phyloP scores from a whole-genome alignment of 352 stramenopile species.

The Phytophthora chlamydospora region DNA sequence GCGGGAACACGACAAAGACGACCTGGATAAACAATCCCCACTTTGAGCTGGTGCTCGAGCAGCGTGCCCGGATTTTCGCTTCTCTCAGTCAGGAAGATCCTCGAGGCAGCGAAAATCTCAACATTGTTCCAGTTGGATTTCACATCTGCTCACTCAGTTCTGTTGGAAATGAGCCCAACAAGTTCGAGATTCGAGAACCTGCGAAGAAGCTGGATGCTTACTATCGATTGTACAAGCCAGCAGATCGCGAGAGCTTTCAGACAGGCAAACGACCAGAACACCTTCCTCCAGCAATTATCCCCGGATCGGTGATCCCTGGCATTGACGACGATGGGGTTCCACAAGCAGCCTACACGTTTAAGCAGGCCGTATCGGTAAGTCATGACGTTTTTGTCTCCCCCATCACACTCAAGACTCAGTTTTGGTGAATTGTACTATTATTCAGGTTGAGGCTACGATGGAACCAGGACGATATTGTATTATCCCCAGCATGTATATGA shows the following conservation, averaged over 20 bases:
- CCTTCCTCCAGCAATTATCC: slow-evolving; percentile 74
- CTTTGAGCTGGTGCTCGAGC: slow-evolving; percentile 73
- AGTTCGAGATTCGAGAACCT: slow-evolving; percentile 73
- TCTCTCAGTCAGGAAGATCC: slow-evolving; percentile 85
- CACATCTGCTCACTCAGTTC: slow-evolving; percentile 72
- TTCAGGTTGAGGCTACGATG: slow-evolving; percentile 69
- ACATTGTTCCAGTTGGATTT: slow-evolving; percentile 83
- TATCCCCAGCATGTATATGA: slow-evolving; percentile 89
- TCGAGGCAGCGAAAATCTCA: slow-evolving; percentile 68
- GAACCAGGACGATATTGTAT: slow-evolving; percentile 83
- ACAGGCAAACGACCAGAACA: slow-evolving; percentile 57
- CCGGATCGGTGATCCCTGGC: slow-evolving; percentile 68
- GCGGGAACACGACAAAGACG: slow-evolving; percentile 80
- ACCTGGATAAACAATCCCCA: slow-evolving; percentile 91
- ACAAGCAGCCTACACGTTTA: slow-evolving; percentile 84
- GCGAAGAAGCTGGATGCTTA: slow-evolving; percentile 61
- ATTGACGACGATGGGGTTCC: slow-evolving; percentile 72
- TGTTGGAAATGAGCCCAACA: slow-evolving; percentile 36
- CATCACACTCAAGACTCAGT: too few relatives aligned
- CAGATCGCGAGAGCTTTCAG: slow-evolving; percentile 60
- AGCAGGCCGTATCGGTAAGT: slow-evolving; percentile 78
- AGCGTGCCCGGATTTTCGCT: slow-evolving; percentile 69
- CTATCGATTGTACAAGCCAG: slow-evolving; percentile 77
- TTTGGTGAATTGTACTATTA: neutral
- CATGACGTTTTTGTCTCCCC: neutral